A percentile compares a stretch with the other conserved stretches of the same genome.
These are phyloP conservation scores for Fusarium luffae DNA, from an alignment of 2,329 filamentous ascomycete genomes.

Conservation along the genomic window DNA sequence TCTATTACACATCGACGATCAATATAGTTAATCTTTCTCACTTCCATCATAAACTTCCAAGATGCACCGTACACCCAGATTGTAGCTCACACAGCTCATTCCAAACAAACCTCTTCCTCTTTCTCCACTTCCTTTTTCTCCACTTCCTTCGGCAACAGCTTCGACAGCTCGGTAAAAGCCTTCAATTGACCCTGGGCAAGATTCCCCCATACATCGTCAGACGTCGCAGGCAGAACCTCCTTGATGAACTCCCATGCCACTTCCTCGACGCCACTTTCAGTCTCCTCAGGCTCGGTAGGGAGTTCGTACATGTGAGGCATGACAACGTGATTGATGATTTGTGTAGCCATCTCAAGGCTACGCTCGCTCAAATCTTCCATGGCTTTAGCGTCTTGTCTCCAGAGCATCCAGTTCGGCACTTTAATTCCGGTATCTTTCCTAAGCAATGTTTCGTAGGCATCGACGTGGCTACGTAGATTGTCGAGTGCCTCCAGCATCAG, in stretches of 20 bases:
- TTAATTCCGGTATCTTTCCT: slow-evolving; percentile 31
- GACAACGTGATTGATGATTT: slow-evolving; percentile 43
- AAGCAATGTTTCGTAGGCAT: slow-evolving; percentile 42
- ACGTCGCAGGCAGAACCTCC: slow-evolving; percentile 34
- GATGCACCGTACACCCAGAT: background rate
- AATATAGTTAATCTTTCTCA: background rate
- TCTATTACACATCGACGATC: background rate
- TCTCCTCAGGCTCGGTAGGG: slow-evolving; percentile 10
- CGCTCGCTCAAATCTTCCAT: slow-evolving; percentile 46
- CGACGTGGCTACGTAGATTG: slow-evolving; percentile 33
- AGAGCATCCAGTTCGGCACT: slow-evolving; percentile 47
- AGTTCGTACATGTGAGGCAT: slow-evolving; percentile 38
- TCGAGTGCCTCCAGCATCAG: slow-evolving; percentile 31
- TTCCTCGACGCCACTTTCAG: slow-evolving; percentile 45
- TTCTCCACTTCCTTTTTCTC: slow-evolving; percentile 12
- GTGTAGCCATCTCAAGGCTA: slow-evolving; percentile 40
- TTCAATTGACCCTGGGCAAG: slow-evolving; percentile 45
- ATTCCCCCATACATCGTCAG: slow-evolving; percentile 49
- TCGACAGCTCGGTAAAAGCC: slow-evolving; percentile 40
- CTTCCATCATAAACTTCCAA: background rate
- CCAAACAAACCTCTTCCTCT: background rate
- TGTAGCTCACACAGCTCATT: background rate
- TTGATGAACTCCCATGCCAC: slow-evolving; percentile 51
- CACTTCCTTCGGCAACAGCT: slow-evolving; percentile 31
- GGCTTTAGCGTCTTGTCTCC: slow-evolving; percentile 49